Conservation (phyloP, 179 eudicot genomes). For the Carnegiea gigantea region DNA sequence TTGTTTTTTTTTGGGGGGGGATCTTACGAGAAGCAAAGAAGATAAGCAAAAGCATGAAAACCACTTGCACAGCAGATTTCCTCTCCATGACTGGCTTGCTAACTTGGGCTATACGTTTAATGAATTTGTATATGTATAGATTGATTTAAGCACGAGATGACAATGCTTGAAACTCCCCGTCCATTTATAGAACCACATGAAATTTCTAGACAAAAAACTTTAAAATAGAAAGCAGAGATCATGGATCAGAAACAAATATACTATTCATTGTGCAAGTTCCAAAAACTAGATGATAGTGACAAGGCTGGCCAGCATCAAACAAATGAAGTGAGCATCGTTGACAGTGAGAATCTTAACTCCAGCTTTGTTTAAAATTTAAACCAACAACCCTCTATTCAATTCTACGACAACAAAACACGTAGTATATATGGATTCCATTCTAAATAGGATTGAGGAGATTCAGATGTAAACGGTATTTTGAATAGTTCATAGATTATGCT, state of each 20-base stretch:
- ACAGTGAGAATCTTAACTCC: neutral
- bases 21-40: neutral
- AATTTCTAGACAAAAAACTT: neutral
- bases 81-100: neutral
- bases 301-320: neutral
- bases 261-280: neutral
- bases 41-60: neutral
- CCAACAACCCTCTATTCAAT: neutral
- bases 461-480: no score
- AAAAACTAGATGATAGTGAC: neutral
- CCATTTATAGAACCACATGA: neutral
- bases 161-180: neutral
- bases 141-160: conserved; percentile 5
- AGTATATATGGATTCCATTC: no score
- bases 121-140: neutral
- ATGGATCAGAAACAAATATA: neutral
- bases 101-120: neutral
- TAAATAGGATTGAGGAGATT: no score
- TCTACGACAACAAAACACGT: no score
- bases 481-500: no score
- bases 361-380: neutral
- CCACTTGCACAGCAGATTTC: neutral
- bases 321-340: neutral
- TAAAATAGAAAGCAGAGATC: neutral
- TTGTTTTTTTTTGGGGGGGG: no score